Evolutionary conservation across 257 asterid genomes (phyloP), one percentile per base, ranked within the genome.

Genomic region (Nicotiana tomentosiformis): DNA sequence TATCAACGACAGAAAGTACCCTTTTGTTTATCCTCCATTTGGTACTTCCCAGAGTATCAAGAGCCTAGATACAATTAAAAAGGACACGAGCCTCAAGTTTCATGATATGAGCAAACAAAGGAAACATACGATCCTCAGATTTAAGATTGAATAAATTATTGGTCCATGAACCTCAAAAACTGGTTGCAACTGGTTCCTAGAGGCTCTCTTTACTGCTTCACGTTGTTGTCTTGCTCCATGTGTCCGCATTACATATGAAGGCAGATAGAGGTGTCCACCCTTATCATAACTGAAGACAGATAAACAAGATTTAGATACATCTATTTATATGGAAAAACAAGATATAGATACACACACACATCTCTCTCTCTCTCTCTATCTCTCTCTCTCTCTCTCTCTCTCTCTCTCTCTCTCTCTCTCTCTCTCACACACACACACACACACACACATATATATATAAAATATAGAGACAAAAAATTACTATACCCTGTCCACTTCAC

Each of bases 171-270:
- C 99, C 99, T 96, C 98, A 88, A 88, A 96, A 26, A 96, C 90
- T 76, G 91, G 90, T 80, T 77, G 86, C 92, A 96, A 76, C 86
- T 94, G 98, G 83, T 88, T 85, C 82, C 65, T 62, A 32, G 98
- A 91, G 86, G 94, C 78, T 86, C 91, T 92, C 87, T 88, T 96
- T 67, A 96, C 87, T 82, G 95, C 83, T 81, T 96, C 99, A 64
- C 99, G 95, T 86, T 94, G 99, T 77, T 94, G 98, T 33, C 90
- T 90, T 82, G 97, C 91, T 78, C 99, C 99, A 88, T 93, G 99
- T 10, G 98, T 96, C 77, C 98, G 99, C 99, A 96, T 96, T 68
- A 93, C 93, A 87, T 90, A 92, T 5, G 99, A 96, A 83, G 98
- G 96, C 88, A 96, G 88, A 90, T 78, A 92, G 49, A 96, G 81